Evolutionary conservation across 2,329 filamentous ascomycete species (phyloP), one percentile per base, ranked within the genome.

Genomic region (Epichloe scottii): DNA sequence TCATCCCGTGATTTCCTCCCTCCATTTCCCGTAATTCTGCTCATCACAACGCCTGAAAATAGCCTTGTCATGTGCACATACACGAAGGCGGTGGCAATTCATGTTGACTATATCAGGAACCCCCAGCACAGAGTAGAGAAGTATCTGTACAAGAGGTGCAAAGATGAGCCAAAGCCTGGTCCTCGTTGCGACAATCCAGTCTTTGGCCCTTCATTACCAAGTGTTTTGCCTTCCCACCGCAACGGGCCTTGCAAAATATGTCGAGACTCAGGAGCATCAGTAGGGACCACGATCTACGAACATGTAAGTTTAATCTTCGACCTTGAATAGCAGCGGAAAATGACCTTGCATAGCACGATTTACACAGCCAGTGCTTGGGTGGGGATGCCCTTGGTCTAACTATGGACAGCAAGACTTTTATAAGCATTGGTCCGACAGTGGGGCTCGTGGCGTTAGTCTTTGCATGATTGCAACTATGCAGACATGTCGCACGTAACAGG

Each of bases 91-190:
- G n/a, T n/a, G n/a, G n/a, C n/a, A n/a, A n/a, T n/a, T n/a, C n/a
- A n/a, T n/a, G 44, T 47, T 5, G 44, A 47, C 23, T 51, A 43
- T 15, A 11, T 7, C 17, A 41, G 49, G n/a, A 51, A 42, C 5
- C 49, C 49, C 17, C 23, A 35, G 38, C 49, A 51, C 37, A 35
- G 23, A 17, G 23, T 47, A 37, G 37, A 47, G 43, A 51, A 51
- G 49, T 21, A 35, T 12, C 43, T 46, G 17, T 46, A 46, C 49
- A 45, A 30, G 21, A 19, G 49, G 17, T 50, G 49, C 34, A 34
- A 21, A 5, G 23, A 46, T 21, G 15, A 17, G 21, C 49, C 49
- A 5, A 40, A 50, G 30, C 49, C 49, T 12, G 42, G 41, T 4
- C 49, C 49, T 4, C 42, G 42, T 5, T 50, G 49, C 49, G 49